Conservation (phyloP, 352 stramenopile genomes). For the Albugo laibachii region DNA sequence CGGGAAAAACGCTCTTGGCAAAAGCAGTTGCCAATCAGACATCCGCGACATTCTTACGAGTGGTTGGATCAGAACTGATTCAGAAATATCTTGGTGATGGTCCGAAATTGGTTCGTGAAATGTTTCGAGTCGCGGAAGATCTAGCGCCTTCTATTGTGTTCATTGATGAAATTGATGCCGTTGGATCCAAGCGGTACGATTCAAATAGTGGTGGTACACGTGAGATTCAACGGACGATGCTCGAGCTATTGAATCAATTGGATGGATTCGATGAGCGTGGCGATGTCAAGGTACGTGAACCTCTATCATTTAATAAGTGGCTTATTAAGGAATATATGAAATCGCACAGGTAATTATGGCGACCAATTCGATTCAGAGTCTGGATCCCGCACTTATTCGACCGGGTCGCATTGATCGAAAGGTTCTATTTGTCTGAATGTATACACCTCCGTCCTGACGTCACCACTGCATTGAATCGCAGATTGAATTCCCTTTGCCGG, state of each 20-base stretch:
- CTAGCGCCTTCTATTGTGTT: constrained; percentile 98
- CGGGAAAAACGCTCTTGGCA: constrained; percentile 98
- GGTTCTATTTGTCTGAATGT: constrained; percentile 13
- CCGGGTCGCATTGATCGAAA: constrained; percentile 99
- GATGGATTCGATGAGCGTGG: constrained; percentile 99
- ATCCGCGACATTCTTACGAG: constrained; percentile 97
- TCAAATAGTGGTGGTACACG: constrained; percentile 92
- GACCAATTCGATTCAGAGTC: constrained; percentile 97
- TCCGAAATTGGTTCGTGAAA: constrained; percentile 98
- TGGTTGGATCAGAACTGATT: constrained; percentile 98
- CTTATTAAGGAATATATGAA: background rate
- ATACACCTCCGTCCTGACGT: background rate
- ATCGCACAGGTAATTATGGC: constrained; percentile 93
- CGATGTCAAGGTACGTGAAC: constrained; percentile 88
- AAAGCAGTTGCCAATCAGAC: constrained; percentile 99
- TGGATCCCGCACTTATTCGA: constrained; percentile 98
- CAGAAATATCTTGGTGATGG: constrained; percentile 99
- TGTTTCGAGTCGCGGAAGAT: constrained; percentile 98
- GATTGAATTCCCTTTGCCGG: constrained; percentile 99
- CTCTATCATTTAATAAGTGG: background rate
- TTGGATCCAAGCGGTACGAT: constrained; percentile 99
- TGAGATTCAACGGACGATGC: constrained; percentile 99
- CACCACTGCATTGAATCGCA: constrained; percentile 8
- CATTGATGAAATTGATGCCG: constrained; percentile 99
- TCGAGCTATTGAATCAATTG: constrained; percentile 99